Percentiles rank a stretch among this genome's conserved stretches.
These are phyloP conservation scores for Tricholoma sp. DNA, from an alignment of 768 basidiomycete genomes.

Conservation along the genomic window DNA sequence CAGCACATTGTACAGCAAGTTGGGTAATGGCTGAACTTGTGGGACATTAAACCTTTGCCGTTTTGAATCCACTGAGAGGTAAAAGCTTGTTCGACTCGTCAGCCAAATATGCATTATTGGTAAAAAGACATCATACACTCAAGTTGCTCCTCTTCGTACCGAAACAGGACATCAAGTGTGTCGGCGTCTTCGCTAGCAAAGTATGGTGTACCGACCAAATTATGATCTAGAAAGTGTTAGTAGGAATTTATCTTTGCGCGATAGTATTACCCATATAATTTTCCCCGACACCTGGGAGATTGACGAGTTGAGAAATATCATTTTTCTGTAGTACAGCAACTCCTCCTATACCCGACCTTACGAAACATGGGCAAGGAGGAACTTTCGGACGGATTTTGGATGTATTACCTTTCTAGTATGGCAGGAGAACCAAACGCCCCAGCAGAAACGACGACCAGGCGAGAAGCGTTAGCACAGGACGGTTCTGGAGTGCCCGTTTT, in stretches of 20 bases:
- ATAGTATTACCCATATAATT: slow-evolving; percentile 44
- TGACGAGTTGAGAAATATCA: slow-evolving; percentile 45
- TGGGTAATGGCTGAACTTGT: no score
- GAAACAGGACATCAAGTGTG: no score
- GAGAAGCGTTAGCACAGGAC: slow-evolving; percentile 29
- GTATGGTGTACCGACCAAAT: no score
- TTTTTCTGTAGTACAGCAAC: slow-evolving; percentile 38
- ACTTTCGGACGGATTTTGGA: background rate
- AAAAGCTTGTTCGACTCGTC: slow-evolving; percentile 9
- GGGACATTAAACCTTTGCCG: no score
- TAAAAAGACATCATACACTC: background rate
- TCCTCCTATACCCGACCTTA: slow-evolving; percentile 63
- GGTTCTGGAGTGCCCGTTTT: slow-evolving; percentile 10
- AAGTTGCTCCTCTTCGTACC: no score
- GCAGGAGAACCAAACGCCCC: slow-evolving; percentile 54
- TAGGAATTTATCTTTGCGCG: no score
- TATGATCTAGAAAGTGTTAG: no score
- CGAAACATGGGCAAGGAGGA: background rate
- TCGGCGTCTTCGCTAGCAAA: no score
- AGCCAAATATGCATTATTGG: background rate
- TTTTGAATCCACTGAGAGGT: no score
- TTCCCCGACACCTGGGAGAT: slow-evolving; percentile 75
- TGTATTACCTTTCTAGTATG: slow-evolving; percentile 43
- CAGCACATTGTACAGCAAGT: no score
- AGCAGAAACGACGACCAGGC: slow-evolving; percentile 46